Evolutionary conservation across 768 basidiomycete species (phyloP), one percentile per base, ranked within the genome.

Genomic region (Clitopilus hobsonii): DNA sequence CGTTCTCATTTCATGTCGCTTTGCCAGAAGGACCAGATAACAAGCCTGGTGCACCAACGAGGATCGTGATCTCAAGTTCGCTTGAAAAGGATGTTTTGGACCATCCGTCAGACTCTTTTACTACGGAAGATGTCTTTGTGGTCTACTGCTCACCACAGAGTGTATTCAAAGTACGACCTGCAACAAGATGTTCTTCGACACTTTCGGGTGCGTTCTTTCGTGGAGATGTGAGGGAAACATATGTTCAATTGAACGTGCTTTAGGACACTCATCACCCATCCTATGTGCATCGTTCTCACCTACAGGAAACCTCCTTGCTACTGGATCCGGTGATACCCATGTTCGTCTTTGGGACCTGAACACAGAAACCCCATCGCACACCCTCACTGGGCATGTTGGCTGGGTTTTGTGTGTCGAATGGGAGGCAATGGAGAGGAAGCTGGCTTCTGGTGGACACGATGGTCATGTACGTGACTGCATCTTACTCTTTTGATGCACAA

Each of bases 361-460:
- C 63, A 96, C 91, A 0, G 97, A 98, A 69, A 88, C 85, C 5
- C 96, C 97, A 1, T 91, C 90, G 36, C 88, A 91, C 65, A 88
- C 86, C 13, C 78, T 98, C 16, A 71, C 80, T 0, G 97, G 97
- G 0, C 97, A 99, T 65, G 85, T 85, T 60, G 95, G 94, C 0
- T 98, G 95, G 96, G 94, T 99, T 1, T 78, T 98, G 1, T 98
- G 94, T 61, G 91, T 94, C 4, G 97, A 98, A 65, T 99, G 96
- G 95, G 94, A 98, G 63, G 90, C 91, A 0, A 80, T 91, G 77
- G 95, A 98, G 65, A 75, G 94, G 41, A 88, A 86, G 62, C 72
- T 98, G 13, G 96, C 95, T 0, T 94, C 91, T 3, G 97, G 97
- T 1, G 94, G 94, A 0, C 89, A 98, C 65, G 95, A 99, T 68